Base-by-base conservation (phyloP, 2,329 filamentous ascomycete species). In the Cryphonectria radicalis region DNA sequence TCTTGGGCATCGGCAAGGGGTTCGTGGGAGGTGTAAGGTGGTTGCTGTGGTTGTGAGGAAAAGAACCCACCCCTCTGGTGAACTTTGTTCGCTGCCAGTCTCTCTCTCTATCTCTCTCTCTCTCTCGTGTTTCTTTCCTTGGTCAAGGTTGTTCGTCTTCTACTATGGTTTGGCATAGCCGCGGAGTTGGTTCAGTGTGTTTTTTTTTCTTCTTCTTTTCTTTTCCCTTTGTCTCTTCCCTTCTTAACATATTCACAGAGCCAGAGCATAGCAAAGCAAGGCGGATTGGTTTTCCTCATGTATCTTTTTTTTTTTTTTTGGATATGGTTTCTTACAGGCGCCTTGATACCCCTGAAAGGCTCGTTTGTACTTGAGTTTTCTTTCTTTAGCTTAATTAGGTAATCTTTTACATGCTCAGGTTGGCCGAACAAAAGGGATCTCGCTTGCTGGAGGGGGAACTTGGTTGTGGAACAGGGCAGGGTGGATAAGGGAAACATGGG, bases 11-110 rank as follows among this genome's bases (percentile, higher is more conserved):
- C 1, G 87, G 91, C 62, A 87, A 87, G 63, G 90, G 90, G 2
- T 77, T 89, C 0, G 83, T 89, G 66, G 82, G 84, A 14, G 86
- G 88, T 13, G 84, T 92, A n/a, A 86, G 87, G 78, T 98, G 95
- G 95, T 81, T 98, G 78, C 82, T 97, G 74, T 97, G 93, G 93
- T 80, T 96, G 75, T 93, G 80, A 83, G 70, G 28, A 63, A 22
- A 43, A 13, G 37, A 32, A 32, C 4, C 32, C 32, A 3, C 10
- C 19, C 1, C 22, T 32, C n/a, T 5, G 4, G 42, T 17, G 42
- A 43, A 68, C 22, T n/a, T 3, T 28, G 37, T n/a, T 64, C 25
- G 32, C 37, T 14, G 25, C 3, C 37, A 42, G 32, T 11, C 46
- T 25, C 40, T 66, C 37, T 71, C n/a, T 2, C 2, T 28, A 1